Conservation (phyloP, 805 yeast species). For the Pichia eremophila region DNA sequence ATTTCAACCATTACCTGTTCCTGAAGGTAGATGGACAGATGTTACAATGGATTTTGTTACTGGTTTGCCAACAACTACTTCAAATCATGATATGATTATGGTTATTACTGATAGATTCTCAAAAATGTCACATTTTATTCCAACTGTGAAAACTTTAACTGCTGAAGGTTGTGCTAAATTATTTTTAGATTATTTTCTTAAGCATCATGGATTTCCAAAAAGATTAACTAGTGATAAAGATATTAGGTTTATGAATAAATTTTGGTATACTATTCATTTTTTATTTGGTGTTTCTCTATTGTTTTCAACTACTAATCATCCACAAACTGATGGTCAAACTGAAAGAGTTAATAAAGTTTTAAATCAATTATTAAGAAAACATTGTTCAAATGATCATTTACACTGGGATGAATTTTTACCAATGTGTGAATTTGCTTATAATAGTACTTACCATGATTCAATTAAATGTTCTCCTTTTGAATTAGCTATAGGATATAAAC, state of each 20-base stretch:
- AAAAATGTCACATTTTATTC: background rate
- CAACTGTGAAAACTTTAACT: too few relatives aligned
- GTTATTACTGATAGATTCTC: background rate
- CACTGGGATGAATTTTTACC: constrained; percentile 1
- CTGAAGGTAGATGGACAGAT: constrained; percentile 2
- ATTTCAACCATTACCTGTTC: background rate
- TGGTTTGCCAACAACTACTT: background rate
- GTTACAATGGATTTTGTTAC: constrained; percentile 1
- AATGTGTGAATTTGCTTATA: constrained; percentile 1
- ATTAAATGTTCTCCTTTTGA: too few relatives aligned
- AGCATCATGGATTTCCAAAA: constrained; percentile 5
- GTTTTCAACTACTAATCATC: constrained; percentile 3
- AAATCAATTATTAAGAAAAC: background rate
- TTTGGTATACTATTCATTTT: constrained; percentile 6
- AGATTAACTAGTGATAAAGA: constrained; percentile 3
- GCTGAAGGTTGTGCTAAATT: too few relatives aligned
- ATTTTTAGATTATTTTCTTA: background rate
- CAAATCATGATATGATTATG: constrained; percentile 2
- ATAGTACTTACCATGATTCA: constrained; percentile 1
- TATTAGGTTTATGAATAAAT: constrained; percentile 2
- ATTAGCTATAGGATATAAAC: too few relatives aligned
- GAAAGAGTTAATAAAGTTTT: background rate
- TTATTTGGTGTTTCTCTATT: background rate
- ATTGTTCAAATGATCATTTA: background rate
- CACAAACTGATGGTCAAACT: constrained; percentile 6